phyloP scores from a whole-genome alignment of 108 stramenopile genomes.

The Stephanodiscus triporus region DNA sequence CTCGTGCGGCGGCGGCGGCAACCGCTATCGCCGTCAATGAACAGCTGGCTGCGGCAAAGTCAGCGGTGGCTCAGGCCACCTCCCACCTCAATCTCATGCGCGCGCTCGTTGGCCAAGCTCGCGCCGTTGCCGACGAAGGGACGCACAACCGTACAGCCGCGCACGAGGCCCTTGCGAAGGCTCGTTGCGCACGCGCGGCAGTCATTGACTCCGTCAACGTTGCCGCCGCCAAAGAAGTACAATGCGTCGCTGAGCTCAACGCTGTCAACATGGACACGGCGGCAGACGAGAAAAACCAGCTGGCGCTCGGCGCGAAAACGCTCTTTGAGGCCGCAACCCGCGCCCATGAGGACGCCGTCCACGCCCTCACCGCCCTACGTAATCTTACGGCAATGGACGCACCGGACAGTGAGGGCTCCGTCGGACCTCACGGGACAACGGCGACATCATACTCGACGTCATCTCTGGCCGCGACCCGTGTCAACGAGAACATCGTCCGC shows the following conservation, averaged over 20 bases:
- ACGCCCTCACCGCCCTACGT: neutral
- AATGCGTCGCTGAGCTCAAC: too few species aligned
- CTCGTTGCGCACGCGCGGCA: neutral
- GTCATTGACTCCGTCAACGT: neutral
- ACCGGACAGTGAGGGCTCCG: too few species aligned
- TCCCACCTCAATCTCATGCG: conserved; percentile 1
- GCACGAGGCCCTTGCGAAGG: neutral
- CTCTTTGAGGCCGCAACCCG: neutral
- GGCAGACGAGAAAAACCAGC: neutral
- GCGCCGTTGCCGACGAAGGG: neutral
- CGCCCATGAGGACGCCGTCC: neutral
- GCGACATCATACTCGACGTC: too few species aligned
- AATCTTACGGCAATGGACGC: too few species aligned
- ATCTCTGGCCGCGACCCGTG: too few species aligned
- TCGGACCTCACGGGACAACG: too few species aligned
- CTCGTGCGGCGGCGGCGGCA: neutral
- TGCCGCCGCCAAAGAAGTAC: neutral
- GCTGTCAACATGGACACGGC: neutral
- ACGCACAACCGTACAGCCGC: neutral
- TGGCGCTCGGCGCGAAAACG: neutral
- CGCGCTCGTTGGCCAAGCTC: too few species aligned
- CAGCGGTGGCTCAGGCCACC: too few species aligned
- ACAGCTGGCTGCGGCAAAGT: neutral
- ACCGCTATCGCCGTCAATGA: neutral
- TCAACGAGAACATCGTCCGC: too few species aligned